phyloP scores from a whole-genome alignment of 2,329 filamentous ascomycete species.

The Huntiella decipiens region DNA sequence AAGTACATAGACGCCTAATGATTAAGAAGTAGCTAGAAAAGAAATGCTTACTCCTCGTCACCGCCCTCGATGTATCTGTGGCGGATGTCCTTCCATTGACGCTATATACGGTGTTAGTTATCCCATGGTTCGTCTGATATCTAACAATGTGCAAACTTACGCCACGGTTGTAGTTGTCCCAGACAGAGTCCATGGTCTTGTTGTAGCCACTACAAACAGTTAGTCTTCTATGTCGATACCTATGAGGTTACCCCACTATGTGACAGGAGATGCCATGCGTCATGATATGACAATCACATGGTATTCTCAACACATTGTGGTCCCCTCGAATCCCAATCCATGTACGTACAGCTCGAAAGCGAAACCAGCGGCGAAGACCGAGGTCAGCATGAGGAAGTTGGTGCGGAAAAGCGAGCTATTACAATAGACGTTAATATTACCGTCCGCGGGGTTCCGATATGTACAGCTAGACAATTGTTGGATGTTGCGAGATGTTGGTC shows the following conservation, averaged over 20 bases:
- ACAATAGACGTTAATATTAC: neutral
- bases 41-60: constrained; percentile 34
- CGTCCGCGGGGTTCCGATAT: too few relatives aligned
- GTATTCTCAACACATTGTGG: too few relatives aligned
- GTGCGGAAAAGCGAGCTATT: constrained; percentile 63
- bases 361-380: constrained; percentile 76
- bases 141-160: constrained; percentile 36
- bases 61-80: constrained; percentile 58
- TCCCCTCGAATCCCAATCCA: too few relatives aligned
- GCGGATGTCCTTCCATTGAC: constrained; percentile 99
- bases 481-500: constrained; percentile 6
- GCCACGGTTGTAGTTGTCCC: constrained; percentile 80
- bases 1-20: neutral
- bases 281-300: neutral
- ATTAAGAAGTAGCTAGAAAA: neutral
- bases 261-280: too few relatives aligned
- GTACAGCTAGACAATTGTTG: neutral
- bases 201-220: constrained; percentile 53
- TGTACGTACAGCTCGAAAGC: constrained; percentile 73
- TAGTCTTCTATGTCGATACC: neutral
- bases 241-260: neutral
- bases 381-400: constrained; percentile 73
- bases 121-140: neutral
- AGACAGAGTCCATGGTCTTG: constrained; percentile 61
- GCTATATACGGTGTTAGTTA: constrained; percentile 29